phyloP scores from a whole-genome alignment of 1,284 basidiomycete species.

The Cryptococcus sp. region DNA sequence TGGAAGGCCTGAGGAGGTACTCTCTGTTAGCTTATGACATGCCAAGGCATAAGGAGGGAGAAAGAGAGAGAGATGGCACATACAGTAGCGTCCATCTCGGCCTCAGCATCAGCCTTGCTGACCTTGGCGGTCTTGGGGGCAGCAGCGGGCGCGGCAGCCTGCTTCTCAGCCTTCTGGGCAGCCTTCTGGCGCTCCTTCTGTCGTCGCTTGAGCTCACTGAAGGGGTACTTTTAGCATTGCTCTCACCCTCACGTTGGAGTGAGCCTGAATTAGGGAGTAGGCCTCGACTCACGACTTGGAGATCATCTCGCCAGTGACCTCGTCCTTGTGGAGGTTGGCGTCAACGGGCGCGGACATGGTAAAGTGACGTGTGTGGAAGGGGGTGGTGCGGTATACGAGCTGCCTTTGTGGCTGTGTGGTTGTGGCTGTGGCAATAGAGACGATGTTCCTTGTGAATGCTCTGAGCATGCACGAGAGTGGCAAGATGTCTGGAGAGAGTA shows the following conservation, averaged over 20 bases:
- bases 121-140: constrained; percentile 63
- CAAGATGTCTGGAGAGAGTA: too few relatives aligned
- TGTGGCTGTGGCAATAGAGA: not conserved
- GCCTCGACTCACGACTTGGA: constrained; percentile 79
- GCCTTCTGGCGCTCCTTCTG: constrained; percentile 82
- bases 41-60: too few relatives aligned
- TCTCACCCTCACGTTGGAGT: not conserved
- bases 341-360: constrained; percentile 47
- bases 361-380: constrained; percentile 9
- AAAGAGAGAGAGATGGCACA: constrained; percentile 1
- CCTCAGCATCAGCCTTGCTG: constrained; percentile 52
- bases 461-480: constrained; percentile 17
- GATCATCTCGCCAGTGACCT: constrained; percentile 87
- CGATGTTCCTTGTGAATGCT: constrained; percentile 9
- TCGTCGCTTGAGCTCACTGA: constrained; percentile 86
- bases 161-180: constrained; percentile 76
- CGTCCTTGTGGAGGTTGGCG: constrained; percentile 58
- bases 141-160: constrained; percentile 54
- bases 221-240: not conserved
- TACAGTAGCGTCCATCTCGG: constrained; percentile 49
- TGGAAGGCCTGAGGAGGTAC: constrained; percentile 76
- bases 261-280: not conserved
- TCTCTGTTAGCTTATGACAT: not conserved
- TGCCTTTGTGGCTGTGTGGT: not conserved
- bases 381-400: not conserved